phyloP scores from a whole-genome alignment of 169 alveolate genomes.

The Eimeria maxima region DNA sequence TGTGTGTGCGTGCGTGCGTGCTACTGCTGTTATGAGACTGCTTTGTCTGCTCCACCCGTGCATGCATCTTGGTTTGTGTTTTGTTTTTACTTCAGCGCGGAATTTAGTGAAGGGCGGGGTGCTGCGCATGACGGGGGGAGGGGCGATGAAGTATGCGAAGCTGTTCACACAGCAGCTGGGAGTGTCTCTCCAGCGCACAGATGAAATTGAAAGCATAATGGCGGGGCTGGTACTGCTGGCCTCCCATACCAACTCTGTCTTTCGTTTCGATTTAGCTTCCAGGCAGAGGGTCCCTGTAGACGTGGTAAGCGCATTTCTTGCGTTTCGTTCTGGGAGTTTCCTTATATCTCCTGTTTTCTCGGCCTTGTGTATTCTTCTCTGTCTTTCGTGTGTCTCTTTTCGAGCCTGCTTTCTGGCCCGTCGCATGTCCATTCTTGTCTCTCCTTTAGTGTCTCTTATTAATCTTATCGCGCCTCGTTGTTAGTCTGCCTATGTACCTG shows the following conservation, averaged over 20 bases:
- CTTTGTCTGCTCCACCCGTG: not conserved
- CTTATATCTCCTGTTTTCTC: not conserved
- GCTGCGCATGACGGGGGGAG: slow-evolving; percentile 93
- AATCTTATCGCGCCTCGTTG: too few relatives aligned
- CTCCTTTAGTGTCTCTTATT: not conserved
- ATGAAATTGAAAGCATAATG: slow-evolving; percentile 93
- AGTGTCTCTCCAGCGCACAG: slow-evolving; percentile 88
- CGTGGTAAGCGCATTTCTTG: slow-evolving; percentile 70
- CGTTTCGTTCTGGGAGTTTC: not conserved
- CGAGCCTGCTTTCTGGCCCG: not conserved
- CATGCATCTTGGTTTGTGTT: not conserved
- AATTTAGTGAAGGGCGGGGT: slow-evolving; percentile 72
- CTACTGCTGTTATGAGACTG: not conserved
- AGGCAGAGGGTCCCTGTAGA: slow-evolving; percentile 85
- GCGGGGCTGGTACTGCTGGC: slow-evolving; percentile 90
- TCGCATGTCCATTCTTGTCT: not conserved
- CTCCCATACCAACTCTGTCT: slow-evolving; percentile 87
- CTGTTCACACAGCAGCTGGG: slow-evolving; percentile 87
- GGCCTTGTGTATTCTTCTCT: not conserved
- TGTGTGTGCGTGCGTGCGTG: not conserved
- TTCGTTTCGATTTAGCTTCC: slow-evolving; percentile 87
- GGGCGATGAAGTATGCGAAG: slow-evolving; percentile 90
- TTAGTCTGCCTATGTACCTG: too few relatives aligned
- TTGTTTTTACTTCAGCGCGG: slow-evolving; percentile 51
- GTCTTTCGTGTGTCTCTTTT: not conserved